A percentile compares a stretch with the other conserved stretches of the same genome.
Evolutionary conservation across 345 rosid genomes (phyloP).

Genomic region (Gynandropsis gynandra): DNA sequence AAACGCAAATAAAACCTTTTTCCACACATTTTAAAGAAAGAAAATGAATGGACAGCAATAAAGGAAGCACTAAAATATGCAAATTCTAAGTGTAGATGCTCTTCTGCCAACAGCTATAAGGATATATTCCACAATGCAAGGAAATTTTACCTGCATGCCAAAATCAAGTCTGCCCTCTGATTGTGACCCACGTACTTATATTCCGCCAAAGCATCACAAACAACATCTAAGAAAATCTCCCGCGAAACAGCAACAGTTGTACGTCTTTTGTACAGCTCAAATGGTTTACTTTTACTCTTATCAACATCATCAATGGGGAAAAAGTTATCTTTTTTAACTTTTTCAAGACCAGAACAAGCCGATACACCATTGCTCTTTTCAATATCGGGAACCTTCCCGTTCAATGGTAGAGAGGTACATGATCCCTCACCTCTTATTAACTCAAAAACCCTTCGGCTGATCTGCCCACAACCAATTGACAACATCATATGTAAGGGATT

Average conservation of each 20-base stretch:
- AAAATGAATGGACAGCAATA: not conserved
- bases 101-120: conserved; percentile 7
- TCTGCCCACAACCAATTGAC: conserved; percentile 39
- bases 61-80: conserved; percentile 12
- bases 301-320: conserved; percentile 29
- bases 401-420: conserved; percentile 28
- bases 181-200: conserved; percentile 92
- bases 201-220: conserved; percentile 71
- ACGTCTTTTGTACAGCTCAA: conserved; percentile 85
- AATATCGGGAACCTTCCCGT: conserved; percentile 34
- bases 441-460: conserved; percentile 79
- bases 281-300: conserved; percentile 43
- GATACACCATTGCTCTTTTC: conserved; percentile 30
- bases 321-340: conserved; percentile 22
- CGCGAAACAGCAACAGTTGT: conserved; percentile 70
- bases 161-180: conserved; percentile 88
- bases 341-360: conserved; percentile 18
- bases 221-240: conserved; percentile 66
- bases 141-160: conserved; percentile 91
- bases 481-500: too few relatives aligned
- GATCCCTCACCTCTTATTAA: conserved; percentile 52
- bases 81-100: conserved; percentile 16
- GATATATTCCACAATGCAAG: conserved; percentile 11
- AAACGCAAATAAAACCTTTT: conserved; percentile 3
- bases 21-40: not conserved